Conservation (phyloP, 306 rosid genomes). For the Fagus sylvatica region DNA sequence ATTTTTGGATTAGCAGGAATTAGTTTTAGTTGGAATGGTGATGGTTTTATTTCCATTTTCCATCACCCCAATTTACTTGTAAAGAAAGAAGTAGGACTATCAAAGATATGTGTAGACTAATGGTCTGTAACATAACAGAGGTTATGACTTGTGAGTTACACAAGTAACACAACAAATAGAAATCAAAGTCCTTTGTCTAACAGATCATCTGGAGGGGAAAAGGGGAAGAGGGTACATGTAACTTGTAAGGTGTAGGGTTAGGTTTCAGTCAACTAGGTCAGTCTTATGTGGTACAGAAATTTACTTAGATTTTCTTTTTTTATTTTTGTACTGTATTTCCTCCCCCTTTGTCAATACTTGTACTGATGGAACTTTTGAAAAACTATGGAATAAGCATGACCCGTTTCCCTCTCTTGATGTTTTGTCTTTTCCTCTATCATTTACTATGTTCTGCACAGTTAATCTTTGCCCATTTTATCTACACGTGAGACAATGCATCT, state of each 20-base stretch:
- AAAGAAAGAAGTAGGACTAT: constrained; percentile 81
- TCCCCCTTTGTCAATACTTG: constrained; percentile 75
- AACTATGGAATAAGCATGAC: constrained; percentile 66
- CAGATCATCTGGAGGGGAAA: constrained; percentile 66
- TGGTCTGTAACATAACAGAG: constrained; percentile 85
- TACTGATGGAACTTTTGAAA: constrained; percentile 66
- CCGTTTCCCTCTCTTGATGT: constrained; percentile 40
- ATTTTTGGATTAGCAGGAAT: constrained; percentile 49
- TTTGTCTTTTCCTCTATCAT: constrained; percentile 32
- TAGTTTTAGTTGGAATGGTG: constrained; percentile 68
- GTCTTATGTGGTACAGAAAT: constrained; percentile 73
- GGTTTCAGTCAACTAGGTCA: constrained; percentile 54
- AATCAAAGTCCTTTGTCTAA: constrained; percentile 78
- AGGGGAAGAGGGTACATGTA: constrained; percentile 28
- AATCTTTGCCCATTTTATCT: constrained; percentile 25
- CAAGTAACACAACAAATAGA: constrained; percentile 63
- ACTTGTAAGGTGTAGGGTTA: constrained; percentile 45
- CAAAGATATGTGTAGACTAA: constrained; percentile 68
- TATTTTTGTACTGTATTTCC: constrained; percentile 62
- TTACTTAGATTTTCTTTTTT: constrained; percentile 40
- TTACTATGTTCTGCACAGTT: constrained; percentile 16
- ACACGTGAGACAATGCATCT: constrained; percentile 34
- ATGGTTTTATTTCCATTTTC: constrained; percentile 89
- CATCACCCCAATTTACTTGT: constrained; percentile 82
- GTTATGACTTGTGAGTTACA: constrained; percentile 48